A percentile compares a stretch with the other conserved stretches of the same genome.
Conservation (phyloP, 129 eudicot species). For the Escallonia rubra region DNA sequence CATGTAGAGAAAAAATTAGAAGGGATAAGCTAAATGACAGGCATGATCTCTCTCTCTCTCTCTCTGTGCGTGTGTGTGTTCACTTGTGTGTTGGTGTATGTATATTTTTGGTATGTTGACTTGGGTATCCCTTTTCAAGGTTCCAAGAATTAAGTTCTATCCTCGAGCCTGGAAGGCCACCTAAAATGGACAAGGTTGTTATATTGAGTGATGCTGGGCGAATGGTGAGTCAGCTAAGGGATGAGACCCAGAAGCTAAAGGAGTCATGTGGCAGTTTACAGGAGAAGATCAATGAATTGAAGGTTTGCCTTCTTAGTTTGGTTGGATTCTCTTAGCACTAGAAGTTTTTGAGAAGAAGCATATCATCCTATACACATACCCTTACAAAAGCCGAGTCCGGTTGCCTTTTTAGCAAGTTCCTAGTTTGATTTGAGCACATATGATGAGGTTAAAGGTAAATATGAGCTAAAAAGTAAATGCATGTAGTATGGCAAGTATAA, state of each 20-base stretch:
- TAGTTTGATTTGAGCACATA: no score
- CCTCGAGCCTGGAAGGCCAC: constrained; percentile 69
- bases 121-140: constrained; percentile 29
- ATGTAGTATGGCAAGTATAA: no score
- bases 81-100: neutral
- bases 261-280: constrained; percentile 31
- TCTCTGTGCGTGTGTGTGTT: neutral
- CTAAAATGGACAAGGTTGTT: constrained; percentile 57
- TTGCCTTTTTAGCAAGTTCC: no score
- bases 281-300: constrained; percentile 55
- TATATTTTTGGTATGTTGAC: constrained; percentile 3
- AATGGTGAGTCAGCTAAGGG: constrained; percentile 53
- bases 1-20: constrained; percentile 71
- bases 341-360: neutral
- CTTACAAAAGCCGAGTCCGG: no score
- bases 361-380: no score
- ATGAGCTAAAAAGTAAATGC: no score
- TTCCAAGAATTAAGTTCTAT: constrained; percentile 64
- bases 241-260: constrained; percentile 52
- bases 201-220: constrained; percentile 67
- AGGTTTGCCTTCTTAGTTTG: constrained; percentile 32
- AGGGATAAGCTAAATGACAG: constrained; percentile 71
- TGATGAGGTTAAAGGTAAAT: no score
- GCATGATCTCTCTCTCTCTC: constrained; percentile 29
- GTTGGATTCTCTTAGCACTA: neutral